phyloP scores from a whole-genome alignment of 2,329 filamentous ascomycete genomes.

The Didymella pinodella region DNA sequence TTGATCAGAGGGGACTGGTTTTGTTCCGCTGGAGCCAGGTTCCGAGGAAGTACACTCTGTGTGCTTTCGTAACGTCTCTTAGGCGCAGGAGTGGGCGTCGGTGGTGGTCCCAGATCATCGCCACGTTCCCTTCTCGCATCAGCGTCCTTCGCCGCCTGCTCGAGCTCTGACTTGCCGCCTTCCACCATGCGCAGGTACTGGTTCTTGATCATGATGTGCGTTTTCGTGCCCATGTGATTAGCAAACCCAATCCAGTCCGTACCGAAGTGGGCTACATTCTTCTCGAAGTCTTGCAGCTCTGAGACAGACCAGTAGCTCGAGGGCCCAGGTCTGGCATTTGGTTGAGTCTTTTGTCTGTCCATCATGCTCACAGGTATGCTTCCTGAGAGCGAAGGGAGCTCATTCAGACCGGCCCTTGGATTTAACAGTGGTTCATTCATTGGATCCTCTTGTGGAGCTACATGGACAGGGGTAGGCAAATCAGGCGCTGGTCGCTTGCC shows the following conservation, averaged over 20 bases:
- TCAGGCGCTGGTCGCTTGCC: conserved; percentile 40
- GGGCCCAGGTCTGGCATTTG: conserved; percentile 63
- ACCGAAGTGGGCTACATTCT: conserved; percentile 75
- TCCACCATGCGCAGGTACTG: conserved; percentile 58
- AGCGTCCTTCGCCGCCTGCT: conserved; percentile 53
- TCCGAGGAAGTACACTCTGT: conserved; percentile 49
- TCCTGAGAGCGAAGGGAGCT: conserved; percentile 13
- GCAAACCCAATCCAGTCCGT: conserved; percentile 81
- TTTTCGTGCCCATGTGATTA: conserved; percentile 82
- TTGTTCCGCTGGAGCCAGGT: conserved; percentile 56
- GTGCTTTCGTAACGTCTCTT: conserved; percentile 59
- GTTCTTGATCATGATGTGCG: conserved; percentile 77
- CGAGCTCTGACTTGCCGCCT: conserved; percentile 53
- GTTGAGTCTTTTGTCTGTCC: conserved; percentile 45
- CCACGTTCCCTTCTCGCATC: conserved; percentile 54
- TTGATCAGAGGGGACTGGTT: conserved; percentile 47
- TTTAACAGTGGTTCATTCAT: conserved; percentile 32
- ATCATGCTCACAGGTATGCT: conserved; percentile 40
- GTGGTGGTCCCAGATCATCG: conserved; percentile 58
- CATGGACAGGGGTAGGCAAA: conserved; percentile 38
- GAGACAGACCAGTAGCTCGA: conserved; percentile 90
- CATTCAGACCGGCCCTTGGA: conserved; percentile 19
- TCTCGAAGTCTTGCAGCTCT: conserved; percentile 79
- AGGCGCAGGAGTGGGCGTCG: conserved; percentile 57
- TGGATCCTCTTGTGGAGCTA: conserved; percentile 38